These are phyloP conservation scores for Acanthamoeba healyi DNA, from an alignment of 208 protist species.

Conservation along the genomic window DNA sequence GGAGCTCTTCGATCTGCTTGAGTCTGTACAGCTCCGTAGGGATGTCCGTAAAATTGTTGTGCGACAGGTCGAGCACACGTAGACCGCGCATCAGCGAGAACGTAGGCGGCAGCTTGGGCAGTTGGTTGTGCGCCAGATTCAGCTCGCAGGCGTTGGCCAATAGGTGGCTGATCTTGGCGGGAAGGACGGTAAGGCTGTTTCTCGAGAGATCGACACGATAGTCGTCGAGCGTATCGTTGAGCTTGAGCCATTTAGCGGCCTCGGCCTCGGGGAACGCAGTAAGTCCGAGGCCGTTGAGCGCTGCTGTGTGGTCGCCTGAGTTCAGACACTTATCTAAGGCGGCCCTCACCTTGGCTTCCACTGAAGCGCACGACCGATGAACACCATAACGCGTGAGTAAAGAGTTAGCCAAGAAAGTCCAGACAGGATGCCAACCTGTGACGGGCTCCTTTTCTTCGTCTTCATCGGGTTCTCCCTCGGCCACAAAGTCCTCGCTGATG, in stretches of 20 bases:
- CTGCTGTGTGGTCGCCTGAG: constrained; percentile 24
- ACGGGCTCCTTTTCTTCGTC: not conserved
- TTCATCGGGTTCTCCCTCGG: not conserved
- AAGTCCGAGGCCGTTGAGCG: not conserved
- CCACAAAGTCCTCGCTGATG: constrained; percentile 4
- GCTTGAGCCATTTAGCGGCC: not conserved
- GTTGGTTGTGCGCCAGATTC: constrained; percentile 24
- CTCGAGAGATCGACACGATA: constrained; percentile 1
- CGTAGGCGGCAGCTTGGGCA: constrained; percentile 10
- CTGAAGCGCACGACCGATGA: not conserved
- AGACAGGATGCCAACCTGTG: not conserved
- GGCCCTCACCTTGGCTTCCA: not conserved
- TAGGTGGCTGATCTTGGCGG: not conserved
- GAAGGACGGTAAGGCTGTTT: not conserved
- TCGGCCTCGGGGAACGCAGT: not conserved
- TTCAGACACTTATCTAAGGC: not conserved
- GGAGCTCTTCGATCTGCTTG: constrained; percentile 49
- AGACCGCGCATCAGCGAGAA: constrained; percentile 32
- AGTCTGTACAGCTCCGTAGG: constrained; percentile 38
- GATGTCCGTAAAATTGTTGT: constrained; percentile 18
- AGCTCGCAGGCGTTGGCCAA: not conserved
- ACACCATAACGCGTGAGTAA: not conserved
- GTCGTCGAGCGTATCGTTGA: constrained; percentile 5
- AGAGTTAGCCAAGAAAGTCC: not conserved
- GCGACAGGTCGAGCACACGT: constrained; percentile 44